Base-by-base conservation (phyloP, 345 rosid species). In the Chamaenerion angustifolium region DNA sequence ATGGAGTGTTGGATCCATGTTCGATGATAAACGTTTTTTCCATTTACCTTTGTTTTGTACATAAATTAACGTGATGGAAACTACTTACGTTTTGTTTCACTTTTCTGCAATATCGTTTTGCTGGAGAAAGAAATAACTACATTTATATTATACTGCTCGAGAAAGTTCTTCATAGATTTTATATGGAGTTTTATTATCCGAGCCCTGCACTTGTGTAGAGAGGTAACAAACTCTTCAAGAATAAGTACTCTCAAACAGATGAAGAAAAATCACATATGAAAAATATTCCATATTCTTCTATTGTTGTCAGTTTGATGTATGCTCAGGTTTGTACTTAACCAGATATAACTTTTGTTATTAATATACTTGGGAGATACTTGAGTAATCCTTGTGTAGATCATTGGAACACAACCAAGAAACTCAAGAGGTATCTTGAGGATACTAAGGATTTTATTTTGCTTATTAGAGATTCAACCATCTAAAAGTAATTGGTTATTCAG, bases 401-500 rank as follows among this genome's bases (percentile, higher is more conserved):
- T 42, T 42, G 16, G 47, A 54, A 42, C 18, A 47, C 0, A 11
- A 35, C 12, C 11, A 54, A 54, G 14, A 41, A 54, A 41, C n/a
- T 19, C 14, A 40, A 10, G 15, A 0, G 48, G 6, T 54, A 42
- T 21, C 45, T 42, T n/a, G 31, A 54, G 8, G 37, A 12, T 16
- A 54, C 16, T 10, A 54, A 54, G 21, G 35, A 41, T 42, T 42
- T 9, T 6, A 54, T 54, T 10, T 35, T 54, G 10, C 37, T 0
- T 54, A 54, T 9, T 15, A 16, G 47, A 41, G 37, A 13, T 25
- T 0, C 12, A 3, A 54, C 42, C 11, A 2, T 16, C 47, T 42
- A 5, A 35, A 54, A 10, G 27, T 54, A 6, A 54, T 8, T 40
- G 16, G 37, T 11, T 42, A 54, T 54, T 54, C 12, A 25, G 47